These are phyloP conservation scores for Breviolum minutum DNA, from an alignment of 73 alveolate genomes.

Conservation along the genomic window DNA sequence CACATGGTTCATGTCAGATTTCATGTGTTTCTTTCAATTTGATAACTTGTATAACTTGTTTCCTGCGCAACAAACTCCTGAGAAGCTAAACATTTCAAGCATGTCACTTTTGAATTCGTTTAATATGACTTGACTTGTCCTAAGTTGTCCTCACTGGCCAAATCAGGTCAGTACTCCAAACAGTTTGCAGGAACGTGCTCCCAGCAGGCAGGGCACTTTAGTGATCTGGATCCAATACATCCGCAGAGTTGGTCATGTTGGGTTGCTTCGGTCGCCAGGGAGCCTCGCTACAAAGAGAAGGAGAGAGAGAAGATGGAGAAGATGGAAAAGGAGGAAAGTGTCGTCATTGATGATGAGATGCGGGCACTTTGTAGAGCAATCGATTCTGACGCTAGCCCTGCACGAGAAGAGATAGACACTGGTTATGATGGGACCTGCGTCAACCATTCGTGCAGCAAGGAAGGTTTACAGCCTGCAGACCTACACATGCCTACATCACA, in stretches of 20 bases:
- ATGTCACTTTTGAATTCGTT: not conserved
- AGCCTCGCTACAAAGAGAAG: slow-evolving; percentile 3
- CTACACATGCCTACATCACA: not conserved
- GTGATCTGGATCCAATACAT: not conserved
- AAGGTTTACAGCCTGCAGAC: not conserved
- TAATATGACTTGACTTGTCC: not conserved
- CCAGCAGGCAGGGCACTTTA: not conserved
- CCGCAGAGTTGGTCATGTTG: not conserved
- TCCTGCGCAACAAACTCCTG: too few species aligned
- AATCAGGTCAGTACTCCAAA: slow-evolving; percentile 8
- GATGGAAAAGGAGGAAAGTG: slow-evolving; percentile 22
- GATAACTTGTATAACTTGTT: too few species aligned
- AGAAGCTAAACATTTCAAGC: not conserved
- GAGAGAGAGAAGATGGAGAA: not conserved
- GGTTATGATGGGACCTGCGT: too few species aligned
- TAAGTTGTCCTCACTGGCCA: not conserved
- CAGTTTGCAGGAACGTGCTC: slow-evolving; percentile 17
- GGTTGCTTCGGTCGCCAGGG: not conserved
- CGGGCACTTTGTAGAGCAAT: slow-evolving; percentile 40
- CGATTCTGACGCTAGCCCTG: slow-evolving; percentile 31
- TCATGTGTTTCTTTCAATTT: too few species aligned
- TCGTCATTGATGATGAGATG: slow-evolving; percentile 34
- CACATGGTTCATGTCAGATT: too few species aligned
- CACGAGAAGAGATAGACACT: too few species aligned
- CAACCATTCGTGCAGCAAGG: too few species aligned